Conservation (phyloP, 75 land plant genomes). For the Sequoia sempervirens region DNA sequence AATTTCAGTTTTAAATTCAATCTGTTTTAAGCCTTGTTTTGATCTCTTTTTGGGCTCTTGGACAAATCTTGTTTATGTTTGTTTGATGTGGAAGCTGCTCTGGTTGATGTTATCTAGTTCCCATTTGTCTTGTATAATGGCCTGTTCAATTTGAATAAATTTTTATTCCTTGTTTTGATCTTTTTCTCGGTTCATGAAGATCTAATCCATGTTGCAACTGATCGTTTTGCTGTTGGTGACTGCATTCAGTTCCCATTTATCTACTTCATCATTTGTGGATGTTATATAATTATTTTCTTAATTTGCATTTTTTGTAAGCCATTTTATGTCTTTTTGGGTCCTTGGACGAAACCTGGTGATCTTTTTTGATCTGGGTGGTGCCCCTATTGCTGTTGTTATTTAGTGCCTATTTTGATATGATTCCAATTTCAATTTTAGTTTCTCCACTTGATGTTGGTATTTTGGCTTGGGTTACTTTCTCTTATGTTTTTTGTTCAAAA, state of each 20-base stretch:
- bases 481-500: neutral
- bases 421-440: neutral
- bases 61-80: neutral
- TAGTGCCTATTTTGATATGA: neutral
- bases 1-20: no score
- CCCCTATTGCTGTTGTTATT: neutral
- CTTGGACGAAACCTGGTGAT: neutral
- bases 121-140: neutral
- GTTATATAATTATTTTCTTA: neutral
- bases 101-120: neutral
- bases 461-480: neutral
- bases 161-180: neutral
- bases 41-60: neutral
- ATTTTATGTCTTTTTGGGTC: neutral
- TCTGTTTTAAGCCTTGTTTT: neutral
- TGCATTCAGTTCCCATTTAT: neutral
- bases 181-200: slow-evolving; percentile 8
- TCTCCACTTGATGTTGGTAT: neutral
- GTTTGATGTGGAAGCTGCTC: neutral
- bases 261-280: neutral
- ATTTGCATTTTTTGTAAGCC: neutral
- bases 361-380: neutral
- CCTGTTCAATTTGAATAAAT: neutral
- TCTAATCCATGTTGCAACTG: neutral
- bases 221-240: neutral